These are phyloP conservation scores for Globisporangium solare DNA, from an alignment of 352 stramenopile genomes.

Conservation along the genomic window DNA sequence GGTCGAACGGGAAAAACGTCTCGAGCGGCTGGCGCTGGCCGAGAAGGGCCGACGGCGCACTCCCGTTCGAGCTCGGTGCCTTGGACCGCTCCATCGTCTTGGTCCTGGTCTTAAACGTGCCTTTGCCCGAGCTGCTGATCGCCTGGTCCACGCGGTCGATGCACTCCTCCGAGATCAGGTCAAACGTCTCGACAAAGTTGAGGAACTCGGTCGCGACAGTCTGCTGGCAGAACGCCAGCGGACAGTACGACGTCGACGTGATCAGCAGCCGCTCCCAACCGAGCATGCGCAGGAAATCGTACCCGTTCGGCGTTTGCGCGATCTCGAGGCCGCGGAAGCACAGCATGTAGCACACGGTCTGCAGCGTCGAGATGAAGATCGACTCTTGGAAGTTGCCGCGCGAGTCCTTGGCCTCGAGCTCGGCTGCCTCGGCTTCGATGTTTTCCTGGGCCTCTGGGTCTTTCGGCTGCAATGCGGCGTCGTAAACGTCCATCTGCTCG, in stretches of 20 bases:
- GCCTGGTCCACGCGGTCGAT: constrained; percentile 70
- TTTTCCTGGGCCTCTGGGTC: constrained; percentile 9
- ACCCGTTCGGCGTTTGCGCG: constrained; percentile 58
- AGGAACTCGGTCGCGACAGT: constrained; percentile 81
- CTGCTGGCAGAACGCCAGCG: constrained; percentile 70
- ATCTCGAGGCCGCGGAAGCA: constrained; percentile 94
- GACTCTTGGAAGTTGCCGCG: constrained; percentile 47
- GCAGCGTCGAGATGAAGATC: constrained; percentile 82
- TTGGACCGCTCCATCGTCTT: constrained; percentile 73
- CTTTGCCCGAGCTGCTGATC: constrained; percentile 45
- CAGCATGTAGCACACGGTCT: constrained; percentile 97
- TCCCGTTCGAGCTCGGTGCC: constrained; percentile 28
- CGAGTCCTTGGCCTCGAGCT: constrained; percentile 22
- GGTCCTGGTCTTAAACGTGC: constrained; percentile 21
- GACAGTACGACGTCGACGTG: constrained; percentile 51
- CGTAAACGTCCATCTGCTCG: constrained; percentile 90
- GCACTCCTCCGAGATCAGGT: constrained; percentile 71
- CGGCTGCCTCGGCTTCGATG: constrained; percentile 20
- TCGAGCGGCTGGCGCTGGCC: constrained; percentile 60
- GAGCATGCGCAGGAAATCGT: constrained; percentile 78
- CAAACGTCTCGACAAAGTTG: constrained; percentile 74
- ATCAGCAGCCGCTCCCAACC: constrained; percentile 76
- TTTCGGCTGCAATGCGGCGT: constrained; percentile 30
- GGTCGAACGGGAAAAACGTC: constrained; percentile 98
- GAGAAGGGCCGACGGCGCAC: constrained; percentile 27